phyloP scores from a whole-genome alignment of 2,329 filamentous ascomycete genomes.

The Ceratocystis colombiana region DNA sequence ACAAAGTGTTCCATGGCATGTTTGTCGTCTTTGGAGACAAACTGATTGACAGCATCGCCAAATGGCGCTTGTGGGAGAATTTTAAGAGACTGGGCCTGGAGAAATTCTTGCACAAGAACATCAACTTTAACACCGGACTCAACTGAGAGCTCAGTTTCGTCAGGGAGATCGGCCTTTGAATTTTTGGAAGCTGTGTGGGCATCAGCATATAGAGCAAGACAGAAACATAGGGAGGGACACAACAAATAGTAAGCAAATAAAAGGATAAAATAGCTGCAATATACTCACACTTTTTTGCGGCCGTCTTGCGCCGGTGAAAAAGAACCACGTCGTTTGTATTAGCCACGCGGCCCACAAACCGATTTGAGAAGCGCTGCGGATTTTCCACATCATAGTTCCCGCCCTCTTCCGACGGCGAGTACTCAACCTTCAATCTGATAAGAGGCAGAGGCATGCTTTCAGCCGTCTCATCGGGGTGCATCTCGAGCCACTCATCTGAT shows the following conservation, averaged over 20 bases:
- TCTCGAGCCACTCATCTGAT: slow-evolving; percentile 64
- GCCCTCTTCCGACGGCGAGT: slow-evolving; percentile 71
- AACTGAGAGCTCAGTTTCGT: slow-evolving; percentile 46
- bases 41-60: slow-evolving; percentile 83
- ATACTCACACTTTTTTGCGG: slow-evolving; percentile 30
- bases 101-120: slow-evolving; percentile 75
- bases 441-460: slow-evolving; percentile 59
- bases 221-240: too few species aligned
- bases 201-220: not conserved
- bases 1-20: slow-evolving; percentile 79
- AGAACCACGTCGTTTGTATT: slow-evolving; percentile 91
- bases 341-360: slow-evolving; percentile 81
- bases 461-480: slow-evolving; percentile 54
- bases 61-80: slow-evolving; percentile 89
- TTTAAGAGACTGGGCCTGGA: slow-evolving; percentile 77
- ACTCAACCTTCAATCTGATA: slow-evolving; percentile 83
- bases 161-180: slow-evolving; percentile 50
- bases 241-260: not conserved
- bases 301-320: slow-evolving; percentile 81
- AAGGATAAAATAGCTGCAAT: not conserved
- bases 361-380: slow-evolving; percentile 87
- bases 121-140: slow-evolving; percentile 62
- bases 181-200: slow-evolving; percentile 33
- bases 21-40: slow-evolving; percentile 91
- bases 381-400: slow-evolving; percentile 78